These are phyloP conservation scores for Mitragyna speciosa DNA, from an alignment of 257 asterid genomes.

Conservation along the genomic window DNA sequence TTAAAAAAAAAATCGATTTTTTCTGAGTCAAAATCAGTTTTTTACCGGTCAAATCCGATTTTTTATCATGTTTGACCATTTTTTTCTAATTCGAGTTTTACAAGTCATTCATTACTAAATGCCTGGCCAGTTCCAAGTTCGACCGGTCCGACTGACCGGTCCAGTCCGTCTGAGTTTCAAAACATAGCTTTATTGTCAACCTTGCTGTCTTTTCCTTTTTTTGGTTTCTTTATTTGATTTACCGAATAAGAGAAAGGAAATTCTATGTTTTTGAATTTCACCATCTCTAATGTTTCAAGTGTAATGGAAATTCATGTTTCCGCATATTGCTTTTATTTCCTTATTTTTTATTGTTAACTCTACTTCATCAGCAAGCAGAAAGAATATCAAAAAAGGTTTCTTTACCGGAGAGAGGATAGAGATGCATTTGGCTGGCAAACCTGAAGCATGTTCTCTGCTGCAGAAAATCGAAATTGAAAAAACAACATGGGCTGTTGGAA, in stretches of 20 bases:
- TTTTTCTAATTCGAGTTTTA: too few species aligned
- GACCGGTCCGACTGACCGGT: too few species aligned
- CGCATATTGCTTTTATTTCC: neutral
- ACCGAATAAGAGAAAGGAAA: neutral
- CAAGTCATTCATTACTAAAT: too few species aligned
- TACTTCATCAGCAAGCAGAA: neutral
- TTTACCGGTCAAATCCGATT: too few species aligned
- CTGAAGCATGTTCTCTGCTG: constrained; percentile 8
- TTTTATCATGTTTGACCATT: too few species aligned
- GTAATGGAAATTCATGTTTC: neutral
- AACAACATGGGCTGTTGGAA: constrained; percentile 12
- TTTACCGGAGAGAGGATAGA: neutral
- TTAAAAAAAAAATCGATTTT: too few species aligned
- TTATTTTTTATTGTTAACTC: too few species aligned
- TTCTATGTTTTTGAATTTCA: neutral
- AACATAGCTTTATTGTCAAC: neutral
- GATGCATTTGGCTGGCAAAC: neutral
- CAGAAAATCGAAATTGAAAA: constrained; percentile 22
- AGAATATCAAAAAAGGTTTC: neutral
- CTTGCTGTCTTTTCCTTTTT: neutral
- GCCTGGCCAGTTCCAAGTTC: too few species aligned
- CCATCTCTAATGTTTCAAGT: neutral
- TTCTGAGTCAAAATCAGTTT: too few species aligned
- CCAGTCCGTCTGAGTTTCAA: too few species aligned
- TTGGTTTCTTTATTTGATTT: neutral